Conservation (phyloP, 805 yeast species). For the Cyberlindnera bimundalis region DNA sequence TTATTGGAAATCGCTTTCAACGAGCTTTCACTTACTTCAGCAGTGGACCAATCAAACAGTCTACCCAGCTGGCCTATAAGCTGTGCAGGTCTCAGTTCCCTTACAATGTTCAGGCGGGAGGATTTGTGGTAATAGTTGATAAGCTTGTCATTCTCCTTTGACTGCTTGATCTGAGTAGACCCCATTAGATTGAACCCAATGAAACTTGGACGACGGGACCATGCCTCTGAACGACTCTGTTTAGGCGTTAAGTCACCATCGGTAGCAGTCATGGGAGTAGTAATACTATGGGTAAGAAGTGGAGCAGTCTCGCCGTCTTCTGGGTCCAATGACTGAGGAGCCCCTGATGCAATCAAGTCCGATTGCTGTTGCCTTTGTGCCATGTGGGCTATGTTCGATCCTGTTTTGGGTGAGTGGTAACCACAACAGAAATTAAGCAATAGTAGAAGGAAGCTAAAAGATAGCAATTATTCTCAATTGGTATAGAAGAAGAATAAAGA, state of each 20-base stretch:
- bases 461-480: too few relatives aligned
- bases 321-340: slow-evolving; percentile 2
- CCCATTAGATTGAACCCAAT: slow-evolving; percentile 21
- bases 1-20: slow-evolving; percentile 27
- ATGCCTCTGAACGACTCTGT: too few relatives aligned
- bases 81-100: slow-evolving; percentile 43
- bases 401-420: too few relatives aligned
- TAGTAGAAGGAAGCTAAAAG: too few relatives aligned
- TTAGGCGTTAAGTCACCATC: too few relatives aligned
- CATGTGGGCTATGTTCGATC: not conserved
- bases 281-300: not conserved
- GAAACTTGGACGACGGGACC: slow-evolving; percentile 13
- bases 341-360: too few relatives aligned
- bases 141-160: slow-evolving; percentile 22
- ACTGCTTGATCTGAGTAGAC: slow-evolving; percentile 16
- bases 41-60: slow-evolving; percentile 40
- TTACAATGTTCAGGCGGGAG: slow-evolving; percentile 14
- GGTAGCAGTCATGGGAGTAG: not conserved
- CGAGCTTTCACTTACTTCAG: slow-evolving; percentile 23
- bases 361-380: not conserved
- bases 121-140: slow-evolving; percentile 20
- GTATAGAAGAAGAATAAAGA: too few relatives aligned
- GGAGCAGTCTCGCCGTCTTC: slow-evolving; percentile 2
- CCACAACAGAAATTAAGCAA: too few relatives aligned
- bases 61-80: slow-evolving; percentile 42